These are phyloP conservation scores for Corchorus capsularis DNA, from an alignment of 345 rosid species.

Conservation along the genomic window DNA sequence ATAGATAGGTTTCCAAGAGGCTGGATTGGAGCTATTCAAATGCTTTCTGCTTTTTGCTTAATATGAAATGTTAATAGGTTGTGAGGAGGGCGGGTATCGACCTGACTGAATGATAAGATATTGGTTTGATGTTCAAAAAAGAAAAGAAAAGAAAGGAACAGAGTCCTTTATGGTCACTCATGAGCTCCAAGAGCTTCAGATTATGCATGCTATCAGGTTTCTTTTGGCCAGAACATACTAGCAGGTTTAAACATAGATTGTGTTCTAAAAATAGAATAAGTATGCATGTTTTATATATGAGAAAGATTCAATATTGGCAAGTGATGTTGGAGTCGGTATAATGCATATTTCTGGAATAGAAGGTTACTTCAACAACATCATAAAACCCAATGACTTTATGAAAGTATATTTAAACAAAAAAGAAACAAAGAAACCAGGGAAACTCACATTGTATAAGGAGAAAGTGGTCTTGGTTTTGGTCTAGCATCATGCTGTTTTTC, in stretches of 20 bases:
- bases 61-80: slow-evolving; percentile 33
- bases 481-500: slow-evolving; percentile 21
- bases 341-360: not conserved
- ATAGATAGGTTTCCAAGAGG: not conserved
- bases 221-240: no score
- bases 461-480: slow-evolving; percentile 48
- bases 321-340: not conserved
- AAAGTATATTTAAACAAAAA: not conserved
- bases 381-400: not conserved
- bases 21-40: slow-evolving; percentile 8
- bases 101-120: slow-evolving; percentile 32
- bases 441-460: slow-evolving; percentile 69
- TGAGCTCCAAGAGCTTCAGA: not conserved
- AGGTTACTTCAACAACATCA: not conserved
- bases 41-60: slow-evolving; percentile 3
- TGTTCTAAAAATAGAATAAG: slow-evolving; percentile 1
- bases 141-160: no score
- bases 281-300: not conserved
- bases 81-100: slow-evolving; percentile 31
- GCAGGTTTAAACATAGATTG: not conserved
- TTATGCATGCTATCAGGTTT: not conserved
- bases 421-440: slow-evolving; percentile 8
- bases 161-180: not conserved
- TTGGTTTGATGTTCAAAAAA: slow-evolving; percentile 30
- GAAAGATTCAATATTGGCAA: not conserved